Percentiles rank a stretch among this genome's conserved stretches.
phyloP scores from a whole-genome alignment of 140 eudicot species.

The Bidens hawaiensis region DNA sequence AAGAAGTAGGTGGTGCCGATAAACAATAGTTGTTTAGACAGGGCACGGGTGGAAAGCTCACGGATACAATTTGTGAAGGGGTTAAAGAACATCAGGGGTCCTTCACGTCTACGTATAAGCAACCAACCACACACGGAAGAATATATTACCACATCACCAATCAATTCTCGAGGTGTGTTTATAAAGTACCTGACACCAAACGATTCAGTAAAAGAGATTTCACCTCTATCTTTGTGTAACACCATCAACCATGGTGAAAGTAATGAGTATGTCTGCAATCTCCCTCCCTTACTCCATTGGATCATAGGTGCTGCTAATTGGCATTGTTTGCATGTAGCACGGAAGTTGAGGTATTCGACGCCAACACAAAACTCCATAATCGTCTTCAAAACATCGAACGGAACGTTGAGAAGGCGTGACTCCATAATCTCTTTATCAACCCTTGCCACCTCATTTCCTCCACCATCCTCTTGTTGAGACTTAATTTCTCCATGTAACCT shows the following conservation, averaged over 20 bases:
- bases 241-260: conserved; percentile 20
- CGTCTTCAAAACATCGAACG: conserved; percentile 3
- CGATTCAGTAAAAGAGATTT: conserved; percentile 7
- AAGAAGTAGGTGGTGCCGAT: conserved; percentile 19
- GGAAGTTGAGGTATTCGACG: too few relatives aligned
- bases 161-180: neutral
- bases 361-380: too few relatives aligned
- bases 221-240: neutral
- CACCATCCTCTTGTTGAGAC: too few relatives aligned
- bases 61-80: conserved; percentile 9
- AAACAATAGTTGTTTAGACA: neutral
- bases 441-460: neutral
- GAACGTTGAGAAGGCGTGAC: neutral
- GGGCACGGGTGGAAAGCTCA: neutral
- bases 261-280: conserved; percentile 12
- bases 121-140: conserved; percentile 13
- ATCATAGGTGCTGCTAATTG: conserved; percentile 5
- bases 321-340: conserved; percentile 11
- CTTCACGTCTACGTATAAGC: neutral
- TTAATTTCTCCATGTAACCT: conserved; percentile 1
- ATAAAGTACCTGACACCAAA: conserved; percentile 8
- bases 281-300: conserved; percentile 4
- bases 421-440: neutral
- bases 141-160: neutral
- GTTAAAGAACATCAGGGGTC: neutral